Evolutionary conservation across 805 yeast genomes (phyloP), one percentile per base, ranked within the genome.

Genomic region (Kodamaea sagamina): DNA sequence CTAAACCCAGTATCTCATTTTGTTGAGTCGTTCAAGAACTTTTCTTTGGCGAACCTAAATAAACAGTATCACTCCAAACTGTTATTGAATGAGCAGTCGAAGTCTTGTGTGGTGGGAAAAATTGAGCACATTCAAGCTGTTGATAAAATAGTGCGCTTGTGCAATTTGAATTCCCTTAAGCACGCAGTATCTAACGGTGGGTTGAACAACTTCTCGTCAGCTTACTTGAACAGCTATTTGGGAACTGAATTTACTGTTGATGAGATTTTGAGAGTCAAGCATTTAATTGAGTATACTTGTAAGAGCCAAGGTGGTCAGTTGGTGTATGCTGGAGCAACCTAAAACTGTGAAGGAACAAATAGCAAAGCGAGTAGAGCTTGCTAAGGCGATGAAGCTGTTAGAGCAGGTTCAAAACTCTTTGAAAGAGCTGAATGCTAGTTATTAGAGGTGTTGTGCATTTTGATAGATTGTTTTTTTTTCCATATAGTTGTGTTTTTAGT

Each of bases 1-100:
- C 48, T 58, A 7, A 43, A 39, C 6, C 40, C 52, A 29, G 47
- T 61, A 15, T 48, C 57, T 8, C 32, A 53, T 12, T 49, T 61
- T 25, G 49, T 54, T 34, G 54, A 58, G 13, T 16, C 43, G 6
- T 48, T 61, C 19, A 44, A 39, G 11, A 32, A 25, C 9, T 38
- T 17, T 17, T 11, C 31, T 7, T 29, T 42, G 26, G 39, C 24
- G 7, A 25, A 29, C 6, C 12, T 54, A 5, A 45, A 42, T 37
- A 36, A 11, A 18, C 25, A 17, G 8, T 32, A 21, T 9, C 4
- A 31, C 5, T 34, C 37, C 5, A 34, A 34, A 10, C 17, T 12
- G 27, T 18, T 17, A 17, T 38, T 7, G 15, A 13, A 22, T 4
- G 11, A 9, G 8, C 8, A 15, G 41, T 18, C 15, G 18, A 17